These are phyloP conservation scores for Knoxdaviesia capensis DNA, from an alignment of 2,329 filamentous ascomycete genomes.

Conservation along the genomic window DNA sequence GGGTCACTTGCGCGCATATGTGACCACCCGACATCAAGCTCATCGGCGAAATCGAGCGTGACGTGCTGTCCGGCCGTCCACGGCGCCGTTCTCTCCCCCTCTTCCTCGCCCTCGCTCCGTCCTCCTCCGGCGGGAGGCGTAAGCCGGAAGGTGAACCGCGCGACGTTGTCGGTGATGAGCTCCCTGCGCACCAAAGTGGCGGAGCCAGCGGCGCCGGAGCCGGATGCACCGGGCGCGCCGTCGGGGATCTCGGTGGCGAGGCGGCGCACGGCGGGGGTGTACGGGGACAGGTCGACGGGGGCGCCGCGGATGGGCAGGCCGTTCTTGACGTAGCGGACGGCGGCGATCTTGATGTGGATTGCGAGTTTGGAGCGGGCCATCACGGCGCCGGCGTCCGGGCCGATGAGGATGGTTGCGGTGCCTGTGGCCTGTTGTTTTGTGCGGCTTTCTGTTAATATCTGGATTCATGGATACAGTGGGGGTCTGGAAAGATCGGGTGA, in stretches of 20 bases:
- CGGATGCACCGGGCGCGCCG: slow-evolving; percentile 6
- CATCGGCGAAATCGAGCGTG: slow-evolving; percentile 43
- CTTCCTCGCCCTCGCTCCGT: too few species aligned
- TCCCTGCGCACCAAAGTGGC: slow-evolving; percentile 33
- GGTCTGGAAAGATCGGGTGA: not conserved
- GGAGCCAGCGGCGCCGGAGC: not conserved
- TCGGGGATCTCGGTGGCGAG: slow-evolving; percentile 34
- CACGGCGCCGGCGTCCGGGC: slow-evolving; percentile 36
- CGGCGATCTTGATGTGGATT: slow-evolving; percentile 43
- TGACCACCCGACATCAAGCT: slow-evolving; percentile 52
- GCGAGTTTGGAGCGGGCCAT: slow-evolving; percentile 54
- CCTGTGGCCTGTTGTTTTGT: slow-evolving; percentile 41
- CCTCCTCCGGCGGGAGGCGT: slow-evolving; percentile 6
- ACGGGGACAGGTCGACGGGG: slow-evolving; percentile 43
- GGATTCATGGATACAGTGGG: not conserved
- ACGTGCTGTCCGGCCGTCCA: slow-evolving; percentile 55
- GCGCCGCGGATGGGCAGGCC: slow-evolving; percentile 49
- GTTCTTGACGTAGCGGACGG: slow-evolving; percentile 39
- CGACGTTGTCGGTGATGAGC: slow-evolving; percentile 43
- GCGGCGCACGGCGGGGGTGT: slow-evolving; percentile 55
- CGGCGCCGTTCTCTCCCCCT: too few species aligned
- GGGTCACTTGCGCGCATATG: slow-evolving; percentile 77
- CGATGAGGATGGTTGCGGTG: slow-evolving; percentile 42
- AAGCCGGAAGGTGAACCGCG: slow-evolving; percentile 35
- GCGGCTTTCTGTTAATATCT: too few species aligned